phyloP scores from a whole-genome alignment of 179 eudicot genomes.

The Beta corolliflora region DNA sequence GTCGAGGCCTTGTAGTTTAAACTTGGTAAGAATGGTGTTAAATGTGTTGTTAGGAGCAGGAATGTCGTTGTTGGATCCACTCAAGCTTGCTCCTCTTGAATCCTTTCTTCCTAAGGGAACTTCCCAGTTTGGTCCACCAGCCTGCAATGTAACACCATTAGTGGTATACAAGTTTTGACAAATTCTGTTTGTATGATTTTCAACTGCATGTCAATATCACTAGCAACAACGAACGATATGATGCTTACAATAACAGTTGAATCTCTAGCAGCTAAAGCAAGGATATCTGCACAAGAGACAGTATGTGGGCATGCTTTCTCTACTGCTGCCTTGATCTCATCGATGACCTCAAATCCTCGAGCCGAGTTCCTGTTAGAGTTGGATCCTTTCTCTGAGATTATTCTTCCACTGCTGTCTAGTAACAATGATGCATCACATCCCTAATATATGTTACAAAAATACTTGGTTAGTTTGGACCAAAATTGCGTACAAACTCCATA shows the following conservation, averaged over 20 bases:
- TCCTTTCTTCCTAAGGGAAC: slow-evolving; percentile 89
- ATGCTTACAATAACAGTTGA: slow-evolving; percentile 64
- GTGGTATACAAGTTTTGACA: not conserved
- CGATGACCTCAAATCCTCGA: slow-evolving; percentile 87
- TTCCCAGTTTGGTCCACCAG: slow-evolving; percentile 86
- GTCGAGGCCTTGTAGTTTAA: slow-evolving; percentile 56
- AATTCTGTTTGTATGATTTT: not conserved
- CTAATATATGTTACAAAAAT: slow-evolving; percentile 32
- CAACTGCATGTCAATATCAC: not conserved
- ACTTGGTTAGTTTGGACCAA: not conserved
- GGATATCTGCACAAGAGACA: slow-evolving; percentile 91
- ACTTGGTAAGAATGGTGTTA: slow-evolving; percentile 73
- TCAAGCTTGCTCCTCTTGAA: slow-evolving; percentile 65
- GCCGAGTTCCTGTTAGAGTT: slow-evolving; percentile 68
- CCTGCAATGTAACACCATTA: slow-evolving; percentile 29
- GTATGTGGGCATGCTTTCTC: slow-evolving; percentile 83
- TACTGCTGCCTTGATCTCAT: slow-evolving; percentile 69
- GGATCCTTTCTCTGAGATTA: slow-evolving; percentile 72
- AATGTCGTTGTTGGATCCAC: slow-evolving; percentile 75
- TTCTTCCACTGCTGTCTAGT: slow-evolving; percentile 61
- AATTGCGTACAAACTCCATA: not conserved
- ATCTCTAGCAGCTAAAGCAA: slow-evolving; percentile 77
- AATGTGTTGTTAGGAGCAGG: slow-evolving; percentile 85
- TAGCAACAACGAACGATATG: too few species aligned
- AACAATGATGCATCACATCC: slow-evolving; percentile 96